These are phyloP conservation scores for Striga hermonthica DNA, from an alignment of 305 asterid genomes.

Conservation along the genomic window DNA sequence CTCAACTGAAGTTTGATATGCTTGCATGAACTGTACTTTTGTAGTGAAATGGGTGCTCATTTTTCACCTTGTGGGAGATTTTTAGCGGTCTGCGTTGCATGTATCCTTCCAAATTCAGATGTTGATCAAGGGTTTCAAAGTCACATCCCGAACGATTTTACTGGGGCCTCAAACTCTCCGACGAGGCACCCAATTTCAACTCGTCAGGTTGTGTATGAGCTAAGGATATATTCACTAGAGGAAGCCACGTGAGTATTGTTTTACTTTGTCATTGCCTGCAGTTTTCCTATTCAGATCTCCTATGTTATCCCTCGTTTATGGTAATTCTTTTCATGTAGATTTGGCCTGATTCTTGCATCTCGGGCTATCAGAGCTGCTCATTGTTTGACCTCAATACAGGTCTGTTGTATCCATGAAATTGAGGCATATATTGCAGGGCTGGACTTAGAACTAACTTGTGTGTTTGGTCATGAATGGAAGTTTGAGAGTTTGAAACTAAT, in stretches of 20 bases:
- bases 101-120: slow-evolving; percentile 76
- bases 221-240: slow-evolving; percentile 92
- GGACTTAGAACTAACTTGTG: not conserved
- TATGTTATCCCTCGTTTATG: slow-evolving; percentile 27
- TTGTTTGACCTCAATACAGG: slow-evolving; percentile 98
- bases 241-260: slow-evolving; percentile 76
- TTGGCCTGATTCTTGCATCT: slow-evolving; percentile 77
- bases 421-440: slow-evolving; percentile 2
- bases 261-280: slow-evolving; percentile 4
- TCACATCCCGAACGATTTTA: slow-evolving; percentile 59
- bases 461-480: not conserved
- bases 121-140: slow-evolving; percentile 67
- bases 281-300: slow-evolving; percentile 12
- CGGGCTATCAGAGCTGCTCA: slow-evolving; percentile 97
- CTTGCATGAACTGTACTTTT: slow-evolving; percentile 31
- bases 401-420: slow-evolving; percentile 34
- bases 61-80: slow-evolving; percentile 97
- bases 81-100: slow-evolving; percentile 95
- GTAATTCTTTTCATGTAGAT: slow-evolving; percentile 45
- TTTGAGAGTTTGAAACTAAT: not conserved
- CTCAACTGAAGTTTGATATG: slow-evolving; percentile 25
- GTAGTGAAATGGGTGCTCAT: slow-evolving; percentile 97
- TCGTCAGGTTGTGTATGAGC: slow-evolving; percentile 87
- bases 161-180: slow-evolving; percentile 83
- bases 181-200: slow-evolving; percentile 92